Percentiles rank a stretch among this genome's conserved stretches.
Conservation (phyloP, 2,329 filamentous ascomycete species). For the Elsinoe ampelina region DNA sequence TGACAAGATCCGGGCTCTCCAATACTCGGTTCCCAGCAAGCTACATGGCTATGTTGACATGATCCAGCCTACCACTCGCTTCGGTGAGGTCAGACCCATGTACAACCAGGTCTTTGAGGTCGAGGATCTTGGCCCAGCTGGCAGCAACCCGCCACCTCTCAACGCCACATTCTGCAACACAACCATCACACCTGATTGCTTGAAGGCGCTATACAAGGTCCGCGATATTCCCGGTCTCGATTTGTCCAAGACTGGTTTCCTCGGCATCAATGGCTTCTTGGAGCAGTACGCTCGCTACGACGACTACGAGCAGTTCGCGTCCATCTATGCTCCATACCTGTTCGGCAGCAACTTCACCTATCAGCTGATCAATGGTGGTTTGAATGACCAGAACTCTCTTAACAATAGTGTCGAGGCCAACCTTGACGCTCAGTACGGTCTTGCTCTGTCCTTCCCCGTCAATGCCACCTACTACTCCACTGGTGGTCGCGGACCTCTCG, state of each 20-base stretch:
- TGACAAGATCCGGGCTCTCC: slow-evolving; percentile 44
- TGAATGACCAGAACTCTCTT: slow-evolving; percentile 34
- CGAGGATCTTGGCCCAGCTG: slow-evolving; percentile 7
- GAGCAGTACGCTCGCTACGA: slow-evolving; percentile 38
- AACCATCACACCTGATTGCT: slow-evolving; percentile 43
- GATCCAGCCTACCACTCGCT: slow-evolving; percentile 51
- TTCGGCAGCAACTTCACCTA: slow-evolving; percentile 45
- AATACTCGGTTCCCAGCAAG: slow-evolving; percentile 53
- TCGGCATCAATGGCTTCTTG: slow-evolving; percentile 37
- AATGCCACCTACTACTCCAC: slow-evolving; percentile 49
- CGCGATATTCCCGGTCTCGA: slow-evolving; percentile 25
- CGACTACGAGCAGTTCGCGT: slow-evolving; percentile 28
- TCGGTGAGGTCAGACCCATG: slow-evolving; percentile 35
- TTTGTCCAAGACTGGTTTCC: slow-evolving; percentile 11
- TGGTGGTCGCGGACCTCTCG: slow-evolving; percentile 44
- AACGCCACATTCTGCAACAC: slow-evolving; percentile 37
- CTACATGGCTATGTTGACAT: slow-evolving; percentile 47
- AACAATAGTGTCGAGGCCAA: slow-evolving; percentile 48
- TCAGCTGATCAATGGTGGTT: slow-evolving; percentile 46
- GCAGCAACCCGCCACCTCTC: slow-evolving; percentile 6
- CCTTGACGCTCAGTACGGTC: slow-evolving; percentile 52
- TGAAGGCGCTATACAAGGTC: slow-evolving; percentile 43
- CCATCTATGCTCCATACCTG: slow-evolving; percentile 17
- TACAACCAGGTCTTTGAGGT: slow-evolving; percentile 34
- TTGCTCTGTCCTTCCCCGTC: slow-evolving; percentile 43